phyloP scores from a whole-genome alignment of 257 asterid species.

The Nicotiana attenuata region DNA sequence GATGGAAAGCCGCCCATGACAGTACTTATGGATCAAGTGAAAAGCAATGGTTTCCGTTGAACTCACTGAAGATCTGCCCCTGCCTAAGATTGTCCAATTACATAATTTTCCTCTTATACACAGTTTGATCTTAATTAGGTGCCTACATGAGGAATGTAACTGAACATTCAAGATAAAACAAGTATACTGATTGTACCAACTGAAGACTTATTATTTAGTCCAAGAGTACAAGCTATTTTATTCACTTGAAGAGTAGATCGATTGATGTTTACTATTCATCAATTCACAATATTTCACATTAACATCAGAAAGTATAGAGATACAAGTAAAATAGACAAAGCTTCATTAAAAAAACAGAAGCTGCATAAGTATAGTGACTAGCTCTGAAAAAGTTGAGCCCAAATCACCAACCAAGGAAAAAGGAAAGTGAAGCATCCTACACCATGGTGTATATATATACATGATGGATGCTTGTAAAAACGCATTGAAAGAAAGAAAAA shows the following conservation, averaged over 20 bases:
- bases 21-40: no score
- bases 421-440: constrained; percentile 11
- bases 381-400: constrained; percentile 60
- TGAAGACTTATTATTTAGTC: background rate
- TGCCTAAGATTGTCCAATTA: background rate
- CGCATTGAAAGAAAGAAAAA: background rate
- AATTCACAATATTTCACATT: background rate
- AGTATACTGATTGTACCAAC: background rate
- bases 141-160: background rate
- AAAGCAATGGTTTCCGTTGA: background rate
- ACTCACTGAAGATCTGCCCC: background rate
- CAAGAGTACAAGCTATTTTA: background rate
- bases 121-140: background rate
- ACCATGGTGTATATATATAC: constrained; percentile 16
- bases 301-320: constrained; percentile 14
- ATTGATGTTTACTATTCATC: background rate
- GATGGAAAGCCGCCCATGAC: no score
- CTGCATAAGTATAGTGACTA: constrained; percentile 27
- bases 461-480: constrained; percentile 17
- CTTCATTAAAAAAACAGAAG: constrained; percentile 53
- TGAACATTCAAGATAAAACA: background rate
- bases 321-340: constrained; percentile 23
- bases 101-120: background rate
- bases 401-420: constrained; percentile 22
- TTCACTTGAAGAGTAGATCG: background rate